phyloP scores from a whole-genome alignment of 371 early-diverging fungal genomes.

The Dichotomocladium elegans region DNA sequence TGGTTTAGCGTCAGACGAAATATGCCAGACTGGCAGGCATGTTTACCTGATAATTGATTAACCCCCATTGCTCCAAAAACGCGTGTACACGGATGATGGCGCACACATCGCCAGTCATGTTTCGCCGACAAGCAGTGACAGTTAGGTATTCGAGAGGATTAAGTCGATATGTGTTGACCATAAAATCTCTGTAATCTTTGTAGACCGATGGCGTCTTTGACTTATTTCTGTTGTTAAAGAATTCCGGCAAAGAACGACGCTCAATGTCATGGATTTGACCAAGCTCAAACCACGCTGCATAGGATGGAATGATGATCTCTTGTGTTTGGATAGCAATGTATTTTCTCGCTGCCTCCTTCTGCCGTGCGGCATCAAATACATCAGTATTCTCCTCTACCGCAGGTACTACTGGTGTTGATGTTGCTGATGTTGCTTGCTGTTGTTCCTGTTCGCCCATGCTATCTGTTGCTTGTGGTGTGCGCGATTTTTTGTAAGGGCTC shows the following conservation, averaged over 20 bases:
- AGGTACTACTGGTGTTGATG: constrained; percentile 2
- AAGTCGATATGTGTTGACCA: constrained; percentile 94
- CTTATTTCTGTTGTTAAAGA: constrained; percentile 88
- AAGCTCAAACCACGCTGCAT: constrained; percentile 94
- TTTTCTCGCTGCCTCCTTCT: constrained; percentile 63
- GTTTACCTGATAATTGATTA: constrained; percentile 96
- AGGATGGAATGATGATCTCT: constrained; percentile 84
- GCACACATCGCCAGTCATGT: constrained; percentile 95
- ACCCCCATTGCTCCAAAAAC: constrained; percentile 98
- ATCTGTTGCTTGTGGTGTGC: constrained; percentile 4
- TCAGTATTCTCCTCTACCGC: too few species aligned
- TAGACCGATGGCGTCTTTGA: constrained; percentile 91
- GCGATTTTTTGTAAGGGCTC: constrained; percentile 11
- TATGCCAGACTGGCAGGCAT: constrained; percentile 43
- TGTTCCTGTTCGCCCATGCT: constrained; percentile 8
- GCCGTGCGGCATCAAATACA: constrained; percentile 5
- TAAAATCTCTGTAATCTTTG: constrained; percentile 95
- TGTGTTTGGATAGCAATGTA: constrained; percentile 73
- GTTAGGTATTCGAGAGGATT: constrained; percentile 94
- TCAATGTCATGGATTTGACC: constrained; percentile 85
- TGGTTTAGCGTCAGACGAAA: too few species aligned
- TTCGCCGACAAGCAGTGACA: constrained; percentile 93
- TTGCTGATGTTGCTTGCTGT: constrained; percentile 17
- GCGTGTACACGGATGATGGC: constrained; percentile 95
- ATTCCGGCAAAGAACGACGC: constrained; percentile 89